phyloP scores from a whole-genome alignment of 2,329 filamentous ascomycete genomes.

The Dactylonectria macrodidyma region DNA sequence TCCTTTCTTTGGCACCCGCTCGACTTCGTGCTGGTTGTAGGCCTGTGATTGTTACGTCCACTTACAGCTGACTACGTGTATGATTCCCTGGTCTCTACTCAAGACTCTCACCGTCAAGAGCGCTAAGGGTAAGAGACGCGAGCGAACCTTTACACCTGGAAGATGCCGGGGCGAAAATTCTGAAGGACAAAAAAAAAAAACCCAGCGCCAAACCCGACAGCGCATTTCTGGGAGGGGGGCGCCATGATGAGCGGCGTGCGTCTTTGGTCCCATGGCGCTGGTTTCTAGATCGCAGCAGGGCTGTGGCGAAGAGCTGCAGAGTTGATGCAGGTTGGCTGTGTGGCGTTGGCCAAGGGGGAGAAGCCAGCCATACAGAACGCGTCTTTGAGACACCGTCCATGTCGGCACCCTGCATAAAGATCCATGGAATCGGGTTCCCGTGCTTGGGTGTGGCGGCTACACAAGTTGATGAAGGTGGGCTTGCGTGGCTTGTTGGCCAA shows the following conservation, averaged over 20 bases:
- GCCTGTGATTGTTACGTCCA: neutral
- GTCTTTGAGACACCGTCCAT: neutral
- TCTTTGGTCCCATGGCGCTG: neutral
- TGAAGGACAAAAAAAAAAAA: neutral
- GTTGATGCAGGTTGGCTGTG: neutral
- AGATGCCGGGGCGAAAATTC: neutral
- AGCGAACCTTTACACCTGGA: neutral
- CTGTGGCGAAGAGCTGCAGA: neutral
- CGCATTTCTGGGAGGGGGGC: neutral
- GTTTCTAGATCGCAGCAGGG: neutral
- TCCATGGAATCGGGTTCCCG: neutral
- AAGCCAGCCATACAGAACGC: neutral
- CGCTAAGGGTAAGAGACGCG: neutral
- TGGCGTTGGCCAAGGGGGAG: neutral
- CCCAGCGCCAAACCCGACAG: neutral
- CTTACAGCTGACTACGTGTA: neutral
- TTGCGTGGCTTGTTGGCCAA: neutral
- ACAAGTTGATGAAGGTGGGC: neutral
- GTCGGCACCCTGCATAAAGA: neutral
- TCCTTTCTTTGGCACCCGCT: neutral
- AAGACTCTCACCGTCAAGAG: neutral
- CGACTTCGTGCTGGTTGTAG: neutral
- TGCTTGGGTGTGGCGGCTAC: neutral
- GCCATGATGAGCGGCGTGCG: constrained; percentile 1
- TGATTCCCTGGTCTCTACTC: neutral